A percentile compares a stretch with the other conserved stretches of the same genome.
phyloP scores from a whole-genome alignment of 108 stramenopile genomes.

The Asterionellopsis glacialis region DNA sequence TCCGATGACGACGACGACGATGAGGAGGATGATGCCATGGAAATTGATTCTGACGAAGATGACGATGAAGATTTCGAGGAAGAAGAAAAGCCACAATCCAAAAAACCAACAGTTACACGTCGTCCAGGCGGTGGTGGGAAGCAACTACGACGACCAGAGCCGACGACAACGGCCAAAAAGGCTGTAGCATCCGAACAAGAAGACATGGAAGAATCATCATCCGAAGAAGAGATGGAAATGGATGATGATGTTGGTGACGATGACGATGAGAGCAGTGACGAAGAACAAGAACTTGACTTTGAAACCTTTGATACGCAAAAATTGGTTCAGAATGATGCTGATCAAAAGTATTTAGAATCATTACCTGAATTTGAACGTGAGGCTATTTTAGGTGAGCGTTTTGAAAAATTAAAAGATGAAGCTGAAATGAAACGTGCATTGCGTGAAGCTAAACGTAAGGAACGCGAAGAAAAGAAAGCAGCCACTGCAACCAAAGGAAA shows the following conservation, averaged over 20 bases:
- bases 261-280: slow-evolving; percentile 42
- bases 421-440: slow-evolving; percentile 84
- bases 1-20: slow-evolving; percentile 24
- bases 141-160: slow-evolving; percentile 16
- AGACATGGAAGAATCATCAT: slow-evolving; percentile 12
- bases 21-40: slow-evolving; percentile 19
- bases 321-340: slow-evolving; percentile 69
- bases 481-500: slow-evolving; percentile 5
- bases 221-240: slow-evolving; percentile 23
- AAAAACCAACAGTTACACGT: slow-evolving; percentile 1
- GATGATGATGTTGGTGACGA: slow-evolving; percentile 36
- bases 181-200: slow-evolving; percentile 19
- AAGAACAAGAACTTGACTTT: slow-evolving; percentile 82
- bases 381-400: slow-evolving; percentile 81
- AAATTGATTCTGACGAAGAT: slow-evolving; percentile 24
- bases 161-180: slow-evolving; percentile 13
- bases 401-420: slow-evolving; percentile 79
- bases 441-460: slow-evolving; percentile 61
- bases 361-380: slow-evolving; percentile 86
- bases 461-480: slow-evolving; percentile 34
- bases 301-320: slow-evolving; percentile 72
- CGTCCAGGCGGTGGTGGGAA: slow-evolving; percentile 6
- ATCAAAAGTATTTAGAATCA: slow-evolving; percentile 75
- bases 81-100: slow-evolving; percentile 3
- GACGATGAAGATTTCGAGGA: slow-evolving; percentile 14